Evolutionary conservation across 1,284 basidiomycete species (phyloP).

Genomic region (Chiua sp.): DNA sequence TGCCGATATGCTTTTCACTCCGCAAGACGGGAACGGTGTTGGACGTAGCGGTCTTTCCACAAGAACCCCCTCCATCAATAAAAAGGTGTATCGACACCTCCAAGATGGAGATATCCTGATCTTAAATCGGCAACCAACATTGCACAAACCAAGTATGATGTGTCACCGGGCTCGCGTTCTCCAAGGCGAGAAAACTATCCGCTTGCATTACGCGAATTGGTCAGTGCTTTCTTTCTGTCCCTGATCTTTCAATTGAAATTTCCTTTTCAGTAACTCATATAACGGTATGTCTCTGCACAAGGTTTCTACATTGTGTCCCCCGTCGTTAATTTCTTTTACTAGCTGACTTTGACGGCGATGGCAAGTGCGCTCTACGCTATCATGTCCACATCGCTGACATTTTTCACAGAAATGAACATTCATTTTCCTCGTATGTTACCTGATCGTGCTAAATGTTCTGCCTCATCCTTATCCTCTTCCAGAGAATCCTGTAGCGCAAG

Average conservation of each 20-base stretch:
- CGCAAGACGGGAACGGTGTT: slow-evolving; percentile 73
- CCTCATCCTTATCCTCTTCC: slow-evolving; percentile 12
- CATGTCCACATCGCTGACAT: slow-evolving; percentile 18
- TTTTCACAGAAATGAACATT: slow-evolving; percentile 92
- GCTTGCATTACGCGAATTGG: slow-evolving; percentile 99
- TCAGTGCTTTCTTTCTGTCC: slow-evolving; percentile 41
- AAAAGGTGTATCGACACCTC: slow-evolving; percentile 97
- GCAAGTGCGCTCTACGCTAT: slow-evolving; percentile 45
- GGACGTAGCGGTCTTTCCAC: slow-evolving; percentile 67
- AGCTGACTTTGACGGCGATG: slow-evolving; percentile 99
- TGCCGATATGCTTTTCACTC: slow-evolving; percentile 96
- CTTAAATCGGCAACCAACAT: slow-evolving; percentile 97
- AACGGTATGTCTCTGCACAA: slow-evolving; percentile 65
- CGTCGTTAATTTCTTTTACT: slow-evolving; percentile 19
- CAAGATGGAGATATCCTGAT: slow-evolving; percentile 96
- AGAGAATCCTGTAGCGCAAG: slow-evolving; percentile 94
- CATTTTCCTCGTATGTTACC: slow-evolving; percentile 90
- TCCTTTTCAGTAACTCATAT: slow-evolving; percentile 84
- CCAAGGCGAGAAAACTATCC: slow-evolving; percentile 97
- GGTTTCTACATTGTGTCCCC: slow-evolving; percentile 4
- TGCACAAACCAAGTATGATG: slow-evolving; percentile 99
- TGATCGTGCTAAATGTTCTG: slow-evolving; percentile 6
- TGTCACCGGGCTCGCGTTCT: slow-evolving; percentile 93
- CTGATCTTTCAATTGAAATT: slow-evolving; percentile 9
- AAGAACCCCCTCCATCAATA: slow-evolving; percentile 82